Evolutionary conservation across 805 yeast species (phyloP), one percentile per base, ranked within the genome.

Genomic region (Starmerella cellae): DNA sequence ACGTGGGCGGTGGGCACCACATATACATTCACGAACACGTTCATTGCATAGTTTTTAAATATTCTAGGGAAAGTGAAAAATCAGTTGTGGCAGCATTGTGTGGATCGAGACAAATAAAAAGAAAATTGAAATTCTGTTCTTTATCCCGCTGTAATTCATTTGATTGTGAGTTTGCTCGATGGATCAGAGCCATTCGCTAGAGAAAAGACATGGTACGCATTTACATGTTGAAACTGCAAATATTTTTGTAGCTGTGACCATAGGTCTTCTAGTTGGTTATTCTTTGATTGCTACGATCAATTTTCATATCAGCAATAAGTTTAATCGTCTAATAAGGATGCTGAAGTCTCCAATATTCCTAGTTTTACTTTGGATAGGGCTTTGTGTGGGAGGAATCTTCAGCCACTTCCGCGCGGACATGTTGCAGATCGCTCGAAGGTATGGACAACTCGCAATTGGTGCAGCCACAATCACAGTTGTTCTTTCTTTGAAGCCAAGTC

Each of bases 401-500:
- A 24, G 40, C 5, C 51, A 48, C 35, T 42, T 43, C 26, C 35
- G 41, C 11, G 16, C 40, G 8, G 44, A 39, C 10, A 19, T 42
- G 16, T n/a, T 43, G n/a, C 52, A 52, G 41, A 62, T 84, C 18
- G 80, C 93, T 0, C 81, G 83, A 48, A 64, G 95, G 34, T 56
- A 79, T 40, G 96, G 96, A 0, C 70, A 94, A 53, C 69, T 87
- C 1, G 68, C 85, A 2, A 77, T 79, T 19, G 80, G 87, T 10
- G 66, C 80, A 43, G 63, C 87, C 49, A 94, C 95, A 0, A 71
- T 85, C 0, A 59, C 83, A 2, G 62, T 84, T 31, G 79, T 85
- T 45, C 60, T 88, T 19, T 76, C 93, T 0, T 57, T 84, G 42
- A 65, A 91, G 43, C 96, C 97, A 0, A 77, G 91, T 1, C 88